Evolutionary conservation across 1,139 yeast species (phyloP), one percentile per base, ranked within the genome.

Genomic region (Eremothecium gossypii): DNA sequence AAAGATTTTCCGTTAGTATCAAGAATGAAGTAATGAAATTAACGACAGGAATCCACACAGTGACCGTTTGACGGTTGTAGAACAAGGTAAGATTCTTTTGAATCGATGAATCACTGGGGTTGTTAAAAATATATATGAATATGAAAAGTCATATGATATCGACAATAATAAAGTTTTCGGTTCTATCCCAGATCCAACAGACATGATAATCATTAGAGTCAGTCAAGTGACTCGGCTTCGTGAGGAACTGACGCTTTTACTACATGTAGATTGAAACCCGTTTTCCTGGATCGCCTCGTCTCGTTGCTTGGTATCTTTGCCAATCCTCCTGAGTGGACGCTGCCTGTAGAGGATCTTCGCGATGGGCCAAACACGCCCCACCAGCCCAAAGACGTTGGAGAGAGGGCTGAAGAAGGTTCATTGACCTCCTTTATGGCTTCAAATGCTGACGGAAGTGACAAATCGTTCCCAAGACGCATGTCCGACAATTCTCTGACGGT

Each of bases 331-430:
- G 37, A 34, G 8, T 34, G 37, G 10, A 34, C 27, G 14, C 37
- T 34, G 37, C 37, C 14, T 4, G 29, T 34, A 17, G 37, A 34
- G 11, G 37, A 34, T 23, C 37, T 17, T 9, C 37, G 37, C 12
- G 37, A 34, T n/a, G 37, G 37, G 13, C 37, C 37, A 23, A 34
- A 34, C 29, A 34, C 37, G n/a, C 37, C 37, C 37, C 37, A 34
- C 37, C 37, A 34, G 29, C 14, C 14, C 14, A 34, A 10, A n/a
- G 37, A 23, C 10, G 37, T 34, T 23, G 27, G 37, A 23, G 37
- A 34, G 10, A 34, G n/a, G 9, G 29, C 37, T 7, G 37, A 34
- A 14, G 14, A 10, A 20, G 29, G 29, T 7, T 34, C 37, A 8
- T 14, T 14, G n/a, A 34, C 37, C 29, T 34, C 37, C 27, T 34